These are phyloP conservation scores for Zopfia rhizophila DNA, from an alignment of 2,329 filamentous ascomycete species.

Conservation along the genomic window DNA sequence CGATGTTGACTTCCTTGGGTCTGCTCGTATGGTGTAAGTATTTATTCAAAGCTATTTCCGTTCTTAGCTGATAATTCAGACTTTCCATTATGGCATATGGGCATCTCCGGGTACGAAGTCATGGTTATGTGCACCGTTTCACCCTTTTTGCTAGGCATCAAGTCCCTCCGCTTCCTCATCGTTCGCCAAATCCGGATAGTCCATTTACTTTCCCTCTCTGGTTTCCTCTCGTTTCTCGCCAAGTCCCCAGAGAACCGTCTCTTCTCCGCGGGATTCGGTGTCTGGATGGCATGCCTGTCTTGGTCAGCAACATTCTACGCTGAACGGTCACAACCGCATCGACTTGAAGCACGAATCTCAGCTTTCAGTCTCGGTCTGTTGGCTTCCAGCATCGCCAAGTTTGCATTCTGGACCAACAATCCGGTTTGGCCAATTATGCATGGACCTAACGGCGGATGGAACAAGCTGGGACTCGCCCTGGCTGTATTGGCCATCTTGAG, in stretches of 20 bases:
- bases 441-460: slow-evolving; percentile 89
- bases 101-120: slow-evolving; percentile 94
- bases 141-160: slow-evolving; percentile 80
- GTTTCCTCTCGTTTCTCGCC: slow-evolving; percentile 82
- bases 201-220: slow-evolving; percentile 81
- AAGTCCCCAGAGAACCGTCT: slow-evolving; percentile 78
- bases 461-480: slow-evolving; percentile 80
- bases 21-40: slow-evolving; percentile 91
- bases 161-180: slow-evolving; percentile 73
- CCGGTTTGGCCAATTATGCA: slow-evolving; percentile 97
- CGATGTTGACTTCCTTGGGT: slow-evolving; percentile 87
- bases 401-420: slow-evolving; percentile 93
- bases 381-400: slow-evolving; percentile 88
- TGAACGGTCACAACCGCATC: slow-evolving; percentile 76
- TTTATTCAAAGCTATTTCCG: neutral
- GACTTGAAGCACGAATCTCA: slow-evolving; percentile 83
- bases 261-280: slow-evolving; percentile 81
- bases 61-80: slow-evolving; percentile 62
- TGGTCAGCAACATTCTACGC: slow-evolving; percentile 86
- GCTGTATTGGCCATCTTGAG: slow-evolving; percentile 79
- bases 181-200: slow-evolving; percentile 74
- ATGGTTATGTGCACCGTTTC: slow-evolving; percentile 86
- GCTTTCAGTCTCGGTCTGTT: slow-evolving; percentile 85
- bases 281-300: slow-evolving; percentile 81
- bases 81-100: slow-evolving; percentile 99